These are phyloP conservation scores for Naganishia albida DNA, from an alignment of 1,284 basidiomycete genomes.

Conservation along the genomic window DNA sequence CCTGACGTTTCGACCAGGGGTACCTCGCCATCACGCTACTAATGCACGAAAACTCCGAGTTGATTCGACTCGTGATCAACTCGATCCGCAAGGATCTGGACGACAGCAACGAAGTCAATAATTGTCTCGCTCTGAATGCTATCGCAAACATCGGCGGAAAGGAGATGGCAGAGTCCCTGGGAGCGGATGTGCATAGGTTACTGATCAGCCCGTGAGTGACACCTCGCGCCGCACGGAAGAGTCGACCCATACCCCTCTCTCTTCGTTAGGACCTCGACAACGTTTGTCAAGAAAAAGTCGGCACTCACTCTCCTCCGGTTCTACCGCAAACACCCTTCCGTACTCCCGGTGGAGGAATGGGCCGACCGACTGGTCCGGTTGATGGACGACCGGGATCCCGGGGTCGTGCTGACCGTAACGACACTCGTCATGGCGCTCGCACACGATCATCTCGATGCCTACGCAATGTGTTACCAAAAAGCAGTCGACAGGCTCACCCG, in stretches of 20 bases:
- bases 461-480: slow-evolving; percentile 86
- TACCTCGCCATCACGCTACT: slow-evolving; percentile 95
- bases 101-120: slow-evolving; percentile 90
- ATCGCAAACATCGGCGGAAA: slow-evolving; percentile 97
- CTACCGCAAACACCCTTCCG: slow-evolving; percentile 93
- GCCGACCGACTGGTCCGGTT: slow-evolving; percentile 89
- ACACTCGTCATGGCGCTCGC: slow-evolving; percentile 93
- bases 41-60: slow-evolving; percentile 98
- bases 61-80: slow-evolving; percentile 92
- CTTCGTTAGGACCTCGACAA: slow-evolving; percentile 77
- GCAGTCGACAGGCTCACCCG: slow-evolving; percentile 85
- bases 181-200: slow-evolving; percentile 88
- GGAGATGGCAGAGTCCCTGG: slow-evolving; percentile 96
- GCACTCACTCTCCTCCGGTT: slow-evolving; percentile 88
- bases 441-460: slow-evolving; percentile 89
- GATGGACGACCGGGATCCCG: slow-evolving; percentile 91
- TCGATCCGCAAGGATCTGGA: slow-evolving; percentile 97
- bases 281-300: slow-evolving; percentile 98
- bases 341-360: slow-evolving; percentile 92
- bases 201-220: slow-evolving; percentile 86
- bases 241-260: neutral
- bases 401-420: slow-evolving; percentile 90
- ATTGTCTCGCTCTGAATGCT: slow-evolving; percentile 94
- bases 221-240: neutral
- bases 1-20: slow-evolving; percentile 60